Evolutionary conservation across 352 stramenopile genomes (phyloP).

Genomic region (Phytophthora pluvialis): DNA sequence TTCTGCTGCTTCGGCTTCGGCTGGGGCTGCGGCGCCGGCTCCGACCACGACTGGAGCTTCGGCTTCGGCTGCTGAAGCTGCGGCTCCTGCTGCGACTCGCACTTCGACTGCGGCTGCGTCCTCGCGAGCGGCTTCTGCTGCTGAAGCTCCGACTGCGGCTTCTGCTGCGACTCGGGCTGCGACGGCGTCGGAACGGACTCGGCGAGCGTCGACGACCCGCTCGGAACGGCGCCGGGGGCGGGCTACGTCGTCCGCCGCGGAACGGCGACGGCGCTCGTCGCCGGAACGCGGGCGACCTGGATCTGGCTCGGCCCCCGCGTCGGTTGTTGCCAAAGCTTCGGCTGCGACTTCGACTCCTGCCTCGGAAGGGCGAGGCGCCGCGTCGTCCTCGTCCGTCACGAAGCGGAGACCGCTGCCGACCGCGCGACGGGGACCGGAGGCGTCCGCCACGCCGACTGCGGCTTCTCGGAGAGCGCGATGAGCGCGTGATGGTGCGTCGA

Average conservation of each 20-base stretch:
- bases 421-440: conserved; percentile 29
- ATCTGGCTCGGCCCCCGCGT: conserved; percentile 35
- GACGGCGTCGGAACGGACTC: conserved; percentile 44
- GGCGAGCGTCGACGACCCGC: conserved; percentile 41
- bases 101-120: conserved; percentile 39
- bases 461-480: conserved; percentile 34
- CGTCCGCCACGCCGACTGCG: conserved; percentile 24
- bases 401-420: conserved; percentile 24
- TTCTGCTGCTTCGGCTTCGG: conserved; percentile 24
- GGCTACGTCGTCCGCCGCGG: conserved; percentile 37
- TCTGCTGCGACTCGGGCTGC: conserved; percentile 39
- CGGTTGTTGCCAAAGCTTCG: conserved; percentile 36
- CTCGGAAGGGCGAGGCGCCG: conserved; percentile 55
- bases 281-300: conserved; percentile 47
- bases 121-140: conserved; percentile 9
- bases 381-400: conserved; percentile 33
- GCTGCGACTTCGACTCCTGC: conserved; percentile 51
- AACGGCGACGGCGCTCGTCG: conserved; percentile 52
- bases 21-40: conserved; percentile 32
- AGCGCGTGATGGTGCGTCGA: conserved; percentile 16
- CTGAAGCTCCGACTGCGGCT: conserved; percentile 38
- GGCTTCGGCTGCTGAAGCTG: conserved; percentile 43
- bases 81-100: conserved; percentile 27
- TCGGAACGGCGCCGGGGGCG: conserved; percentile 15
- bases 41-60: conserved; percentile 40